Evolutionary conservation across 306 rosid species (phyloP), one percentile per base, ranked within the genome.

Genomic region (Chamaecrista fasciculata): DNA sequence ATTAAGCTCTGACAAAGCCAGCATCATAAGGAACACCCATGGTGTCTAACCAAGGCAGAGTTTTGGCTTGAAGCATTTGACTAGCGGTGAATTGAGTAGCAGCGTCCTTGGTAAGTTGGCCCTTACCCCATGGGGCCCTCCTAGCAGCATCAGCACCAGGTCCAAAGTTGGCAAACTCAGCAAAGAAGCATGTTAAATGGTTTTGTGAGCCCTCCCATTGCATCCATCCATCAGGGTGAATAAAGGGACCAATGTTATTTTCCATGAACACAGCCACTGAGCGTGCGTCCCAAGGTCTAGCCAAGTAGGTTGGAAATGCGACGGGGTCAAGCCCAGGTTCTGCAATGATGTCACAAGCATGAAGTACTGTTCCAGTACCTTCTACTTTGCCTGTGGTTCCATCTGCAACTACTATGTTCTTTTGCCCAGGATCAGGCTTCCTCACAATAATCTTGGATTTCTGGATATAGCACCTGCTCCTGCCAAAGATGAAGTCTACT

Each of bases 211-310:
- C 4, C 6, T 52, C 5, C 85, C 88, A 0, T 4, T 0, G 96
- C 96, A 92, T 0, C 82, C 52, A 16, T 2, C 92, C 34, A 75
- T 85, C 79, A 28, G 82, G 67, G 34, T 48, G 57, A 83, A 86
- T 76, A 1, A 84, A 50, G 46, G 81, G 88, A 0, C 71, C 89
- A 14, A 92, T 12, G 0, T 21, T 69, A n/a, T 66, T 61, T 56
- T 92, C 96, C 80, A 92, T 81, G 15, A 92, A 52, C 16, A 87
- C 76, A 0, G 91, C 85, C 29, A 76, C 83, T 0, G 98, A 76
- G 29, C 71, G 87, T 9, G 74, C 67, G 73, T 87, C 87, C 98
- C 96, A 89, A 7, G 96, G 96, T 72, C 98, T 65, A 0, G 95
- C 98, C 75, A 92, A 58, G 80, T 66, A 92, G 0, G 88, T 15